Evolutionary conservation across 2,329 filamentous ascomycete species (phyloP).

Genomic region (Beauveria rudraprayagi): DNA sequence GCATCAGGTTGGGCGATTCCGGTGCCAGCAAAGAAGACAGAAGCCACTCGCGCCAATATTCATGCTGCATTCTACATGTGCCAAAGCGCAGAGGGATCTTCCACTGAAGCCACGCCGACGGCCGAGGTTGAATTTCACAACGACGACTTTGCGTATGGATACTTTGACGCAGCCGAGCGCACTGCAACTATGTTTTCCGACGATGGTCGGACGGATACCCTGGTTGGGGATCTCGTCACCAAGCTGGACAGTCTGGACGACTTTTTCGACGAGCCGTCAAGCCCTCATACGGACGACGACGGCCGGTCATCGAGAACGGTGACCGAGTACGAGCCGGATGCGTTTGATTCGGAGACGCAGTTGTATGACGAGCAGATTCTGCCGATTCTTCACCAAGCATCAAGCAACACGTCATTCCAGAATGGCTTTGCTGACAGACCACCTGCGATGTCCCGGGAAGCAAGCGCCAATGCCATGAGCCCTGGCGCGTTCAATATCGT

Average conservation of each 20-base stretch:
- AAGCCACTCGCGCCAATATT: constrained; percentile 80
- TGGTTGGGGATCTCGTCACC: constrained; percentile 67
- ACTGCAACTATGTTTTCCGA: constrained; percentile 92
- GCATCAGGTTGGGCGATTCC: constrained; percentile 95
- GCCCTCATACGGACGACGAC: constrained; percentile 50
- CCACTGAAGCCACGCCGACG: constrained; percentile 57
- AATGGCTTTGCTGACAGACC: constrained; percentile 77
- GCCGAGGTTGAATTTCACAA: constrained; percentile 88
- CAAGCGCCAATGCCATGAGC: constrained; percentile 54
- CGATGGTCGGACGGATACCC: constrained; percentile 61
- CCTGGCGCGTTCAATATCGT: constrained; percentile 48
- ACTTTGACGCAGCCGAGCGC: constrained; percentile 64
- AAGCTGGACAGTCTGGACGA: constrained; percentile 74
- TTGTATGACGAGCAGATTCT: constrained; percentile 90
- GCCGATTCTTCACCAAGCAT: constrained; percentile 82
- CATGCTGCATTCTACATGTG: constrained; percentile 96
- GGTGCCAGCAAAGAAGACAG: constrained; percentile 81
- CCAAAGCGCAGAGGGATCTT: constrained; percentile 54
- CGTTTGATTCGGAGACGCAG: constrained; percentile 67
- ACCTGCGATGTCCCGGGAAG: constrained; percentile 50
- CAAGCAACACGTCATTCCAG: constrained; percentile 72
- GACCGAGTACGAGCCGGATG: constrained; percentile 56
- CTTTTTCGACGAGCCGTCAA: constrained; percentile 66
- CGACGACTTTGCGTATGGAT: constrained; percentile 78
- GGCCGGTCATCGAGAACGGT: constrained; percentile 54